Percentiles rank a stretch among this genome's conserved stretches.
Conservation (phyloP, 2,329 filamentous ascomycete genomes). For the Raffaelea arxii region DNA sequence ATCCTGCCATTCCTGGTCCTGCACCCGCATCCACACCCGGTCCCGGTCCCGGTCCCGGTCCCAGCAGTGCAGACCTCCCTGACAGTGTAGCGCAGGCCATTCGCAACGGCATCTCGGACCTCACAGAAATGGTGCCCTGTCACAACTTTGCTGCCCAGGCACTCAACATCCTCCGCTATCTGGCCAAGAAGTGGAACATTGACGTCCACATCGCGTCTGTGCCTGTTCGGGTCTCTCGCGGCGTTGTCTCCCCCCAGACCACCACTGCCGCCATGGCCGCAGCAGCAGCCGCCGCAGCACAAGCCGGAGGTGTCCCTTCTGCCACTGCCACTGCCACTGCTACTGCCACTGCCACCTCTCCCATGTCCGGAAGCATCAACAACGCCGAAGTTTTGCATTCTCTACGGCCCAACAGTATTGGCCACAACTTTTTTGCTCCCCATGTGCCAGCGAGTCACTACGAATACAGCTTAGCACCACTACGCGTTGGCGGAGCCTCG, state of each 20-base stretch:
- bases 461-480: slow-evolving; percentile 30
- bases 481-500: too few species aligned
- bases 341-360: slow-evolving; percentile 2
- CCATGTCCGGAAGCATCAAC: too few species aligned
- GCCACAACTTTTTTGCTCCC: slow-evolving; percentile 48
- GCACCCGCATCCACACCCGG: too few species aligned
- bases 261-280: too few species aligned
- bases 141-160: slow-evolving; percentile 53
- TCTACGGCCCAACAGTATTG: slow-evolving; percentile 37
- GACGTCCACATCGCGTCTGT: slow-evolving; percentile 31
- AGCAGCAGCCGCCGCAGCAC: too few species aligned
- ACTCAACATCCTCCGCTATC: slow-evolving; percentile 47
- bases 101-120: slow-evolving; percentile 43
- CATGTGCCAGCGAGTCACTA: slow-evolving; percentile 39
- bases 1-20: too few species aligned
- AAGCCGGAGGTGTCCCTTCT: too few species aligned
- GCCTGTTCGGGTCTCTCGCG: slow-evolving; percentile 8
- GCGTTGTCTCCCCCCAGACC: too few species aligned
- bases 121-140: slow-evolving; percentile 51
- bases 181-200: slow-evolving; percentile 50
- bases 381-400: not conserved
- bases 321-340: too few species aligned
- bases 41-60: too few species aligned
- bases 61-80: too few species aligned
- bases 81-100: slow-evolving; percentile 34